Evolutionary conservation across 1,139 yeast species (phyloP).

Genomic region (Candida gigantensis): DNA sequence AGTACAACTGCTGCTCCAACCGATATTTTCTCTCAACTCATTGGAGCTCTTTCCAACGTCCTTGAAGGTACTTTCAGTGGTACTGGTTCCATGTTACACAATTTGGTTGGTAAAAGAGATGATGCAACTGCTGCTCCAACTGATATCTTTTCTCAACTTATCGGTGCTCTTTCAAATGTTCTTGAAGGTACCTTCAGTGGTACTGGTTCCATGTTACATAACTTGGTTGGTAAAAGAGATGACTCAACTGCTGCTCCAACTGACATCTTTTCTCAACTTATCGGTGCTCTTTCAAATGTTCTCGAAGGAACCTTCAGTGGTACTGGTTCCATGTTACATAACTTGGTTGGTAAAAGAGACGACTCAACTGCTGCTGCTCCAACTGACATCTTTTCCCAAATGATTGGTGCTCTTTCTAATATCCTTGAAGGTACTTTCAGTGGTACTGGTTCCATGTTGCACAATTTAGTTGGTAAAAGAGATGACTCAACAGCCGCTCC

Average conservation of each 20-base stretch:
- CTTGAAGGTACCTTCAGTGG: too few relatives aligned
- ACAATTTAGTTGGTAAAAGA: slow-evolving; percentile 6
- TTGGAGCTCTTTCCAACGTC: not conserved
- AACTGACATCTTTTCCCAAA: slow-evolving; percentile 1
- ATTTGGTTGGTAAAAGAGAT: slow-evolving; percentile 1
- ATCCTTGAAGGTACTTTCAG: slow-evolving; percentile 2
- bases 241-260: too few relatives aligned
- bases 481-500: slow-evolving; percentile 1
- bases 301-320: not conserved
- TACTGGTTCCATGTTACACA: not conserved
- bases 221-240: too few relatives aligned
- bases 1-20: slow-evolving; percentile 1
- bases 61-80: not conserved
- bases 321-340: not conserved
- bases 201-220: too few relatives aligned
- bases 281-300: not conserved
- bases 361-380: slow-evolving; percentile 2
- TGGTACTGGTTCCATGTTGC: slow-evolving; percentile 2
- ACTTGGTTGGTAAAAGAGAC: too few relatives aligned
- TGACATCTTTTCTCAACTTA: too few relatives aligned
- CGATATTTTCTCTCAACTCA: not conserved
- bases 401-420: slow-evolving; percentile 3
- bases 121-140: too few relatives aligned
- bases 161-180: too few relatives aligned
- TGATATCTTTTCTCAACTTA: too few relatives aligned